A percentile compares a stretch with the other conserved stretches of the same genome.
Conservation (phyloP, 2,329 filamentous ascomycete genomes). For the Phaeosphaeria sp. region DNA sequence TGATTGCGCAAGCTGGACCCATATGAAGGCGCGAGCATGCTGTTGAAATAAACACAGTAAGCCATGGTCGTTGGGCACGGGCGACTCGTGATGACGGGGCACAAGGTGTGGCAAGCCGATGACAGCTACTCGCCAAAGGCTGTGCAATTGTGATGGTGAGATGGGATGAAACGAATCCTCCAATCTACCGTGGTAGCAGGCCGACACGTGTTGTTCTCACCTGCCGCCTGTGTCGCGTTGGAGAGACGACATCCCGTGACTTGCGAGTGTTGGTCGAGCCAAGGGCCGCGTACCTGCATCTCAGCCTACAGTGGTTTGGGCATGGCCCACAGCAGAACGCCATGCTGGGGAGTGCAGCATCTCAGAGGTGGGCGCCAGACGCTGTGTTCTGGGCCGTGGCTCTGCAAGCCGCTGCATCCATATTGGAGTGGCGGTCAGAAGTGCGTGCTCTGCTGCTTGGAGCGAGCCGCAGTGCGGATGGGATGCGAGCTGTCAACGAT, state of each 20-base stretch:
- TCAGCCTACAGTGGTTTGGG: not conserved
- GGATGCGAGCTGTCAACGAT: not conserved
- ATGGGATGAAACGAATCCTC: constrained; percentile 8
- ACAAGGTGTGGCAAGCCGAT: not conserved
- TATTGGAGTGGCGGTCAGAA: constrained; percentile 6
- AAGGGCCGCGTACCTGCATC: constrained; percentile 28
- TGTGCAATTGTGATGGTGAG: constrained; percentile 4
- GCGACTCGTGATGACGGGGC: not conserved
- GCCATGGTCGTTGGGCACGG: not conserved
- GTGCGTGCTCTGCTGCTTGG: not conserved
- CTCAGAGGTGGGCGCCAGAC: constrained; percentile 2
- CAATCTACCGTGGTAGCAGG: constrained; percentile 14
- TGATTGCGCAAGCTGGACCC: constrained; percentile 2
- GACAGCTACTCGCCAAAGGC: not conserved
- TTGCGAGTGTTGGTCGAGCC: constrained; percentile 5
- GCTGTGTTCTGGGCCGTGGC: constrained; percentile 6
- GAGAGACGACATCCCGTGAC: constrained; percentile 1
- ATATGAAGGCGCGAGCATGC: not conserved
- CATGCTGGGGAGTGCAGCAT: not conserved
- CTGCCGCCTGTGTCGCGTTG: not conserved
- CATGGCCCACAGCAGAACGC: not conserved
- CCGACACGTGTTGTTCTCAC: not conserved
- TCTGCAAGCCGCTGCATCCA: constrained; percentile 1
- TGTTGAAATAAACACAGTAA: not conserved
- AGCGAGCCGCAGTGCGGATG: not conserved